A percentile compares a stretch with the other conserved stretches of the same genome.
phyloP scores from a whole-genome alignment of 345 rosid genomes.

The Schrenkiella parvula region DNA sequence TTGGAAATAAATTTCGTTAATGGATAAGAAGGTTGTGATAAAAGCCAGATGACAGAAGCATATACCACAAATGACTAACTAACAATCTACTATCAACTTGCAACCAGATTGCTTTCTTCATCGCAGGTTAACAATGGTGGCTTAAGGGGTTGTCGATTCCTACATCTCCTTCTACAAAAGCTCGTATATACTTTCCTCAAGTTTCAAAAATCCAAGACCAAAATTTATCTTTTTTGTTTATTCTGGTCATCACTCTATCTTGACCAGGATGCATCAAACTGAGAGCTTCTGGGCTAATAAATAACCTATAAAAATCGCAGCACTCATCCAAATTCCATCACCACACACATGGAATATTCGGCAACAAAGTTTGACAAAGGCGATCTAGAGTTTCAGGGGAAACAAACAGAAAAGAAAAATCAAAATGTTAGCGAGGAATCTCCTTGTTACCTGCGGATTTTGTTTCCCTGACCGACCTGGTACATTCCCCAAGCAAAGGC shows the following conservation, averaged over 20 bases:
- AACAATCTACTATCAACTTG: background rate
- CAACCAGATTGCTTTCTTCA: background rate
- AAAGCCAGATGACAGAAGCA: background rate
- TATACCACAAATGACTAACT: background rate
- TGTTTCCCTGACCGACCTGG: slow-evolving; percentile 95
- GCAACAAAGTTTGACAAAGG: background rate
- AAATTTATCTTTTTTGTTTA: background rate
- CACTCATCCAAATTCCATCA: background rate
- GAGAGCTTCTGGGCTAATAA: background rate
- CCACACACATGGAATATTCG: background rate
- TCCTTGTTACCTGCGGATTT: slow-evolving; percentile 67
- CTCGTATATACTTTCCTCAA: background rate
- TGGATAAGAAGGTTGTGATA: background rate
- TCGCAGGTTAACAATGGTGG: background rate
- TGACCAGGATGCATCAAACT: background rate
- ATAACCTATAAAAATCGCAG: background rate
- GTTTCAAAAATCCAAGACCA: background rate
- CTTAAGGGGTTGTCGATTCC: background rate
- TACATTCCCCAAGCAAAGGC: slow-evolving; percentile 97
- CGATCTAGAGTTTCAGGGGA: background rate
- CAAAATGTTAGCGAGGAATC: background rate
- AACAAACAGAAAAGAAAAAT: background rate
- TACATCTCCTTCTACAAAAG: background rate
- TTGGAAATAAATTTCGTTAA: background rate
- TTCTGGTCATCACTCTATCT: background rate